Evolutionary conservation across 2,329 filamentous ascomycete species (phyloP), one percentile per base, ranked within the genome.

Genomic region (Daldinia sp.): DNA sequence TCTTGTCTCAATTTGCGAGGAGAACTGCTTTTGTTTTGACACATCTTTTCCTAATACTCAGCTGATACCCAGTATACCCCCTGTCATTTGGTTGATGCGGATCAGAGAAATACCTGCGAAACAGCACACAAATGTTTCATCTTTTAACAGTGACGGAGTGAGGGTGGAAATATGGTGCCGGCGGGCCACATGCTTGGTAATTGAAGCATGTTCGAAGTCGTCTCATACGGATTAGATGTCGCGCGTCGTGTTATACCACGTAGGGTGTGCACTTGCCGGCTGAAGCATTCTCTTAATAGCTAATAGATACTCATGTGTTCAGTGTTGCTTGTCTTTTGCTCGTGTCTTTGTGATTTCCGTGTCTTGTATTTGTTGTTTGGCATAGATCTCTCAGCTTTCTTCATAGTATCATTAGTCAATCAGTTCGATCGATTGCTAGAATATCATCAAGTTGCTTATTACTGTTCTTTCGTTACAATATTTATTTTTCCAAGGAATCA

Each of bases 61-160:
- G 69, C 74, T 75, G 74, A 76, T 76, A 76, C 74, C 74, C 74
- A 76, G 73, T 76, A 75, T 76, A 76, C 74, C 73, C 73, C 64
- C 71, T 70, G 68, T 74, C 71, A 57, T 74, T 74, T 71, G 68
- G 68, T 70, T 69, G 64, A 68, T 66, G 60, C 61, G 65, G 63
- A 68, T 64, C 67, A 62, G 62, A 68, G 67, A 35, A 67, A 70
- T 63, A 68, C 63, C 63, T 62, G 58, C 58, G 66, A 67, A 62
- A 68, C 67, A 63, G 57, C 61, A 69, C 63, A 67, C 65, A 69
- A 63, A 65, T 53, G 59, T 67, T 63, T 61, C 58, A 56, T 67
- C 55, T 66, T 45, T 59, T 67, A 47, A n/a, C 50, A 53, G 55
- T 63, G 63, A 59, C 51, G 67, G 65, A 58, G 63, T 30, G 66